Evolutionary conservation across 192 early-diverging fungal genomes (phyloP).

Genomic region (Chytriomyces sp.): DNA sequence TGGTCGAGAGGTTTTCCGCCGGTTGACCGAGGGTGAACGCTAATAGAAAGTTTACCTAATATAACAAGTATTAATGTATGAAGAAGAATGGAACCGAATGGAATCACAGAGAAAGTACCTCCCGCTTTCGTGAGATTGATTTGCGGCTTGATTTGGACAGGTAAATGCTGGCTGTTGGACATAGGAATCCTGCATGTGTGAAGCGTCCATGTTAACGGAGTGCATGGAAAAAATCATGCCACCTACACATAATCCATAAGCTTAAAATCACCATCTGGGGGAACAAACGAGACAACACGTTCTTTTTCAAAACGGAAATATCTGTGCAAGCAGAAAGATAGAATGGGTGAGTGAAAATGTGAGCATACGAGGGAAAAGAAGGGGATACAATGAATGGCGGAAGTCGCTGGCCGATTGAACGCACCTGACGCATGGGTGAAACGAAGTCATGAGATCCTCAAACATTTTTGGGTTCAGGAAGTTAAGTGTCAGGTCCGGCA

Average conservation of each 20-base stretch:
- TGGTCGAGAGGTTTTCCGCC: constrained; percentile 72
- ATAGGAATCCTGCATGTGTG: constrained; percentile 58
- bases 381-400: constrained; percentile 2
- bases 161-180: constrained; percentile 60
- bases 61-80: background rate
- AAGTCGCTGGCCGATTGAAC: background rate
- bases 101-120: constrained; percentile 41
- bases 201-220: constrained; percentile 3
- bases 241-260: constrained; percentile 75
- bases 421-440: constrained; percentile 88
- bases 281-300: constrained; percentile 84
- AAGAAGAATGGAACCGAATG: background rate
- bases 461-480: constrained; percentile 73
- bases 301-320: constrained; percentile 81
- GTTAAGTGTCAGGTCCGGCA: constrained; percentile 85
- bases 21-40: constrained; percentile 64
- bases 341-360: background rate
- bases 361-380: background rate
- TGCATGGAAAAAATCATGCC: background rate
- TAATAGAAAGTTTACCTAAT: constrained; percentile 73
- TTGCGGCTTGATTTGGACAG: constrained; percentile 67
- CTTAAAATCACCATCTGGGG: constrained; percentile 91
- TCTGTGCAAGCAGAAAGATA: constrained; percentile 35
- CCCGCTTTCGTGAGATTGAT: constrained; percentile 62
- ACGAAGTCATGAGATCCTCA: constrained; percentile 72